These are phyloP conservation scores for Albugo candida DNA, from an alignment of 352 stramenopile genomes.

Conservation along the genomic window DNA sequence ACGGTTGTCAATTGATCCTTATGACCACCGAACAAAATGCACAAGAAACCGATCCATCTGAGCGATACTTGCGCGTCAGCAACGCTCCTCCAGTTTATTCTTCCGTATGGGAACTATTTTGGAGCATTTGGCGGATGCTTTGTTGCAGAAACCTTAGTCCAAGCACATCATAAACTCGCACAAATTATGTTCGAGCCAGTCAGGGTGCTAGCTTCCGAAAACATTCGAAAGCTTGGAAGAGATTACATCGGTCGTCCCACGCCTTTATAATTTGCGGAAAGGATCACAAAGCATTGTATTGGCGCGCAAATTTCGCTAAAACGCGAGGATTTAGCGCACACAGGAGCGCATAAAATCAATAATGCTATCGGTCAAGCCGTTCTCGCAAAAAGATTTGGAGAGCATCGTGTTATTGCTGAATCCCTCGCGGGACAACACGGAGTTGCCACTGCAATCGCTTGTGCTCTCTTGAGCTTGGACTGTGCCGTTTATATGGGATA, in stretches of 20 bases:
- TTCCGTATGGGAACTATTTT: slow-evolving; percentile 64
- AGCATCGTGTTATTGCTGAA: slow-evolving; percentile 96
- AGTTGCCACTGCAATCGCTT: slow-evolving; percentile 94
- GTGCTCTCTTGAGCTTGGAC: slow-evolving; percentile 88
- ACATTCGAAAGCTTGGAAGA: slow-evolving; percentile 91
- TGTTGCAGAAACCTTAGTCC: slow-evolving; percentile 94
- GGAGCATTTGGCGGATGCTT: slow-evolving; percentile 92
- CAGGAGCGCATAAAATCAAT: slow-evolving; percentile 96
- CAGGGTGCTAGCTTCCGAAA: slow-evolving; percentile 87
- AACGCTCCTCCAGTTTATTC: slow-evolving; percentile 59
- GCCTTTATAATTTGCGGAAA: slow-evolving; percentile 92
- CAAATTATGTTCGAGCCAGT: slow-evolving; percentile 87
- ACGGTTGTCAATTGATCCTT: too few relatives aligned
- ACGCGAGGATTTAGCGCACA: slow-evolving; percentile 95
- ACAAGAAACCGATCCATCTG: too few relatives aligned
- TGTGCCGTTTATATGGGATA: slow-evolving; percentile 99
- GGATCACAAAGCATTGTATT: slow-evolving; percentile 84
- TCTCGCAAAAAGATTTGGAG: slow-evolving; percentile 90
- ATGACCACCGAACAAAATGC: too few relatives aligned
- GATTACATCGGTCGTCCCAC: slow-evolving; percentile 86
- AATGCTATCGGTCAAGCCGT: slow-evolving; percentile 92
- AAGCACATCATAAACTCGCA: slow-evolving; percentile 90
- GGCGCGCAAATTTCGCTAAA: slow-evolving; percentile 96
- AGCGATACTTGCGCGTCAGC: slow-evolving; percentile 33
- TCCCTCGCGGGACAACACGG: slow-evolving; percentile 96